Percentiles rank a stretch among this genome's conserved stretches.
These are phyloP conservation scores for Penicillium sp. DNA, from an alignment of 2,329 filamentous ascomycete species.

Conservation along the genomic window DNA sequence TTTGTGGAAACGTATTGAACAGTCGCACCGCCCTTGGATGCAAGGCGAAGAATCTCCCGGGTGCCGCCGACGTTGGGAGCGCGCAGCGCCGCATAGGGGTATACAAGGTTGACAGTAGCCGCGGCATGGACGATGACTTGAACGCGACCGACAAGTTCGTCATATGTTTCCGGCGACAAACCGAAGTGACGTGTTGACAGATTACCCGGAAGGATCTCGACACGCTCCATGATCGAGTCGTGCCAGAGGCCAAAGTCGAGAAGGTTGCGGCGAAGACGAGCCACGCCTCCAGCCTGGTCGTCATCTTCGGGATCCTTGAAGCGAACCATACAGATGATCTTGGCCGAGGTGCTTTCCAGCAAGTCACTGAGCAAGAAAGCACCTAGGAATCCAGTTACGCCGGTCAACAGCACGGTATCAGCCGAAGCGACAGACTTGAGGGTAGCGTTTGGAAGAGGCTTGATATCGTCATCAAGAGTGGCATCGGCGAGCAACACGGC, in stretches of 20 bases:
- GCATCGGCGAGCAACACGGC: conserved; percentile 64
- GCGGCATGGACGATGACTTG: conserved; percentile 74
- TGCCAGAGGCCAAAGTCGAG: conserved; percentile 75
- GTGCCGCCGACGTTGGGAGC: conserved; percentile 76
- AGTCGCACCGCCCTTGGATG: conserved; percentile 62
- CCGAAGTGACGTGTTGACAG: conserved; percentile 65
- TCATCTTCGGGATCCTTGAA: conserved; percentile 64
- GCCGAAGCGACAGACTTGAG: conserved; percentile 61
- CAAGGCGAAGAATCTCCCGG: conserved; percentile 67
- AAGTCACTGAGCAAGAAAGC: conserved; percentile 68
- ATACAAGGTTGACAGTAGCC: conserved; percentile 74
- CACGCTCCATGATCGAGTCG: conserved; percentile 70
- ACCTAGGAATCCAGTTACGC: conserved; percentile 71
- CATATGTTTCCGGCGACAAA: conserved; percentile 61
- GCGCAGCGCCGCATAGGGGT: conserved; percentile 72
- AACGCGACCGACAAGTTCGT: conserved; percentile 59
- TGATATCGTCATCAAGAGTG: conserved; percentile 65
- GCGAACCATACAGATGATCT: conserved; percentile 68
- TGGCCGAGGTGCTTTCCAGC: conserved; percentile 62
- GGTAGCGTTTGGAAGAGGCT: conserved; percentile 48
- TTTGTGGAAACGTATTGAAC: conserved; percentile 78
- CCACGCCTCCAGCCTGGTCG: conserved; percentile 62
- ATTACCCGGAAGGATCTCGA: conserved; percentile 71
- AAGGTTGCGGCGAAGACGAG: conserved; percentile 68
- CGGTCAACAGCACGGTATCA: conserved; percentile 66